Evolutionary conservation across 2,329 filamentous ascomycete genomes (phyloP).

Genomic region (Trichoderma endophyticum): DNA sequence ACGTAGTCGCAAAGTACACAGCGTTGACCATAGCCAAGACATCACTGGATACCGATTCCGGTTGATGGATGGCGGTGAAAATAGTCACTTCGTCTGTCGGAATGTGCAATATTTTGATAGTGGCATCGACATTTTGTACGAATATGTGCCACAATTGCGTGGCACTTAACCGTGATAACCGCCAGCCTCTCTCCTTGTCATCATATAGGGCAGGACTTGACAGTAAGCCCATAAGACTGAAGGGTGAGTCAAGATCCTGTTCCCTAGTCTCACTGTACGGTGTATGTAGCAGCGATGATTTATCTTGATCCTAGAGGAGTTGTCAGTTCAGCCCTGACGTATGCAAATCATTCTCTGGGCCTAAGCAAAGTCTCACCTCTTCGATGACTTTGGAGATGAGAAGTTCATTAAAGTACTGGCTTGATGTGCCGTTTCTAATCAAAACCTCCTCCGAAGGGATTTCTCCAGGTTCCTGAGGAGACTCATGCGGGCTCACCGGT

Average conservation of each 20-base stretch:
- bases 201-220: constrained; percentile 25
- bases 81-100: constrained; percentile 32
- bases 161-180: constrained; percentile 28
- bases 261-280: constrained; percentile 11
- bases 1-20: constrained; percentile 49
- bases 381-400: constrained; percentile 36
- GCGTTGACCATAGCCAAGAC: constrained; percentile 41
- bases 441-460: constrained; percentile 27
- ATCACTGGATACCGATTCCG: constrained; percentile 27
- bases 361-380: constrained; percentile 25
- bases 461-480: constrained; percentile 2
- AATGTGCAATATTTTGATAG: constrained; percentile 30
- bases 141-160: constrained; percentile 33
- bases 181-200: constrained; percentile 22
- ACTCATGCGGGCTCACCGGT: constrained; percentile 12
- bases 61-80: constrained; percentile 33
- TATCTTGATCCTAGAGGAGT: constrained; percentile 18
- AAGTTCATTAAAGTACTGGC: constrained; percentile 38
- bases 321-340: neutral
- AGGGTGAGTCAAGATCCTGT: constrained; percentile 24
- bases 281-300: constrained; percentile 16
- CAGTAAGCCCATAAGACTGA: constrained; percentile 35
- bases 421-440: constrained; percentile 32
- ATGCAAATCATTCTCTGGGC: neutral
- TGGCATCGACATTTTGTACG: constrained; percentile 29